Evolutionary conservation across 192 early-diverging fungal species (phyloP), one percentile per base, ranked within the genome.

Genomic region (Glomus cerebriforme): DNA sequence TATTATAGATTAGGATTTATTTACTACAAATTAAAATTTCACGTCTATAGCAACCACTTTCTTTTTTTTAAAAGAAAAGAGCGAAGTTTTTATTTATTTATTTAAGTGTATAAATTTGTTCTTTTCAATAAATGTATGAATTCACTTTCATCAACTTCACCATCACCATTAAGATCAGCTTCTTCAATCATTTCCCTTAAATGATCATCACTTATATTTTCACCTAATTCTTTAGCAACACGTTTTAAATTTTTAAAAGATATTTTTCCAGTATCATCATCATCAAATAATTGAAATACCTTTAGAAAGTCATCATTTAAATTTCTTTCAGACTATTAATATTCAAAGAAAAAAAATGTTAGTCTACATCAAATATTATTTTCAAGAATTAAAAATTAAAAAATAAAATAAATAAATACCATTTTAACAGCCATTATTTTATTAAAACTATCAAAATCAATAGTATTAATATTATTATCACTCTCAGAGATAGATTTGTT

Each of bases 281-380:
- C 92, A 82, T 96, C 94, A 86, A 96, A 95, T 54, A 95, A 83
- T 35, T 81, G 85, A 84, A 96, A 96, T 6, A 93, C 91, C 64
- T 91, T 92, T 45, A 89, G 58, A 60, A 96, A 90, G 77, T 96
- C 92, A 59, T 93, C 88, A 59, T 82, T 79, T 35, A 91, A 85
- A 81, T 94, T 90, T 71, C 86, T 85, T 75, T 92, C 91, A 17
- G 88, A 83, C 90, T 92, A 7, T 10, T 12, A 43, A 43, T n/a
- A 43, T 43, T 43, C 39, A 43, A 43, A 12, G 10, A 43, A 0
- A 43, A 0, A 54, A 32, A 22, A 82, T 3, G 7, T 85, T 66
- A 35, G 3, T n/a, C 8, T 29, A 12, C 29, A 64, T 10, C 19
- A 29, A 64, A 26, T 29, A 15, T 64, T 17, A 13, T 31, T 27